Conservation (phyloP, 805 yeast species). For the Starmerella stellata region DNA sequence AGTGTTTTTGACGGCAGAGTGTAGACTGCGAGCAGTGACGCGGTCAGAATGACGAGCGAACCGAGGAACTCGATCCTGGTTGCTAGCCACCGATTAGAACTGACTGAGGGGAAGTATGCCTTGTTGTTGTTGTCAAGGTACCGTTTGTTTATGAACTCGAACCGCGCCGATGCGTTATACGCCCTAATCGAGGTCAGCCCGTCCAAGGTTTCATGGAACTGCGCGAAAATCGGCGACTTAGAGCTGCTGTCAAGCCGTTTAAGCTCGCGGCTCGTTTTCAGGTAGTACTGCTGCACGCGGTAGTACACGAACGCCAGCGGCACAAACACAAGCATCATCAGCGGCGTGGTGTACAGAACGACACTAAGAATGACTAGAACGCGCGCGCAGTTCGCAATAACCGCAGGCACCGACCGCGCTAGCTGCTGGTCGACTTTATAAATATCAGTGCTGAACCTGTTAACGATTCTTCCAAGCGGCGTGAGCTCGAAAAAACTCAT, state of each 20-base stretch:
- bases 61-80: slow-evolving; percentile 86
- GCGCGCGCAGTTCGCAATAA: slow-evolving; percentile 21
- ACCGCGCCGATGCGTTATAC: slow-evolving; percentile 39
- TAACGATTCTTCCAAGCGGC: slow-evolving; percentile 69
- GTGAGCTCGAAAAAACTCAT: slow-evolving; percentile 68
- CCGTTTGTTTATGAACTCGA: slow-evolving; percentile 29
- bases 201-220: slow-evolving; percentile 50
- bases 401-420: slow-evolving; percentile 21
- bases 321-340: slow-evolving; percentile 44
- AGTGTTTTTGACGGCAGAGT: slow-evolving; percentile 51
- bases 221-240: slow-evolving; percentile 53
- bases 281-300: slow-evolving; percentile 44
- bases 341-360: slow-evolving; percentile 70
- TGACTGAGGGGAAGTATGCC: slow-evolving; percentile 63
- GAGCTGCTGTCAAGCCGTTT: slow-evolving; percentile 46
- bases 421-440: slow-evolving; percentile 63
- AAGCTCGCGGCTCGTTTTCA: slow-evolving; percentile 47
- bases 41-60: slow-evolving; percentile 55
- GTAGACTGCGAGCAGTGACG: slow-evolving; percentile 60
- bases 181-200: slow-evolving; percentile 59
- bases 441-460: slow-evolving; percentile 70
- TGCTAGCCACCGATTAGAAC: slow-evolving; percentile 46
- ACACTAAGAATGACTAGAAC: slow-evolving; percentile 46
- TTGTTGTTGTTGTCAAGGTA: slow-evolving; percentile 24
- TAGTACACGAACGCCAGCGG: slow-evolving; percentile 44